Base-by-base conservation (phyloP, 148 eudicot genomes). In the Bassia scoparia region DNA sequence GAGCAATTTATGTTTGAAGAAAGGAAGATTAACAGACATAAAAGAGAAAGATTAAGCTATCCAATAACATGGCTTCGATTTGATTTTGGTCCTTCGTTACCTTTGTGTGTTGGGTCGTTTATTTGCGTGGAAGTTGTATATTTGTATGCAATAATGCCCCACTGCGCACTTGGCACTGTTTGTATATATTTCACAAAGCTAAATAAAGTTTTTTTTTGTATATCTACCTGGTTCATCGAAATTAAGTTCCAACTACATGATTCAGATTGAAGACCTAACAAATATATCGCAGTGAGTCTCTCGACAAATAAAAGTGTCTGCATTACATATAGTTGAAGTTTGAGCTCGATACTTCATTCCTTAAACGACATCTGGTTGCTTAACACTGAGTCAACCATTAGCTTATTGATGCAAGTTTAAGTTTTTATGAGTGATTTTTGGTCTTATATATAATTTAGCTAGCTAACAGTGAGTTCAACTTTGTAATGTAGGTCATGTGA, bases 31-130 rank as follows among this genome's bases (percentile, higher is more conserved):
- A 81, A 23, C 27, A 77, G 77, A 68, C 54, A 68, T 27, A 77
- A 49, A 46, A 27, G 18, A 68, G 58, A 46, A 69, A 21, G 48
- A 61, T 65, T 38, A 67, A 46, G 34, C 58, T 41, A 23, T 44
- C 58, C 67, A 76, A 68, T 52, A 12, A 60, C 81, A 73, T 73
- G 76, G 58, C 41, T 71, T 66, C 55, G 55, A 24, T 23, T 43
- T 58, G n/a, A 15, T 21, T 41, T 55, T 43, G 48, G 35, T 59
- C 33, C 44, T 50, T 58, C 26, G 26, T 76, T 44, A 9, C 21
- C 46, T 14, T 41, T 41, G 46, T 41, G 8, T 41, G 43, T 31
- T 52, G 54, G 46, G 29, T 24, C 18, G 50, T 41, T 26, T 12
- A 15, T 23, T 14, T 66, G 69, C 27, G 53, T 66, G 69, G 50